phyloP scores from a whole-genome alignment of 805 yeast species.

The Spathaspora boniae region DNA sequence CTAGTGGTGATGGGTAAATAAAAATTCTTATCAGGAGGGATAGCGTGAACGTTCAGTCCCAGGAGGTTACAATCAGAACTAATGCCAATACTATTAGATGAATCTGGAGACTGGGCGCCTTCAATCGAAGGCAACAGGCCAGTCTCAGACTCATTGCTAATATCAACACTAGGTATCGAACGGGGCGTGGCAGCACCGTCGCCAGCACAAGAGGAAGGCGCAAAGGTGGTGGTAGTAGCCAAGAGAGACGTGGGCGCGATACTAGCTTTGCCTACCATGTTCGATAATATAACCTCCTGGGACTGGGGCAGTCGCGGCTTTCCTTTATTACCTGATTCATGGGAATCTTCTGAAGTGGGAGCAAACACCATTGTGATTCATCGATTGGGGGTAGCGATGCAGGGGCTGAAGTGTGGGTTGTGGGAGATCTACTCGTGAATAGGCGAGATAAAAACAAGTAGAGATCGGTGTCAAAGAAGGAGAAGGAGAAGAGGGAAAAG shows the following conservation, averaged over 20 bases:
- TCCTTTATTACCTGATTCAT: slow-evolving; percentile 26
- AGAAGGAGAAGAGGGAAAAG: no score
- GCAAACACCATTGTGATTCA: slow-evolving; percentile 12
- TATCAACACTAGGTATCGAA: background rate
- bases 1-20: background rate
- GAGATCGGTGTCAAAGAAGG: no score
- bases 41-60: slow-evolving; percentile 8
- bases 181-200: background rate
- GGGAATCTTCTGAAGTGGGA: slow-evolving; percentile 28
- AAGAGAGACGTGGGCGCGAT: background rate
- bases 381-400: slow-evolving; percentile 2
- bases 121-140: no score
- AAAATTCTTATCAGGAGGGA: slow-evolving; percentile 8
- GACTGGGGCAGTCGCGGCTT: slow-evolving; percentile 40
- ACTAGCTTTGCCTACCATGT: background rate
- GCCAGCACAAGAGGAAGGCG: background rate
- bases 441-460: no score
- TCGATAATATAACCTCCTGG: slow-evolving; percentile 21
- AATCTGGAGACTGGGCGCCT: background rate
- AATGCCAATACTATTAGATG: slow-evolving; percentile 1
- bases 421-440: no score
- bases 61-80: slow-evolving; percentile 7
- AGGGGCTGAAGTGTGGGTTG: no score
- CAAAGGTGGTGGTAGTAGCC: background rate
- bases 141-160: background rate